Base-by-base conservation (phyloP, 352 stramenopile species). In the Phytopythium helicoides region DNA sequence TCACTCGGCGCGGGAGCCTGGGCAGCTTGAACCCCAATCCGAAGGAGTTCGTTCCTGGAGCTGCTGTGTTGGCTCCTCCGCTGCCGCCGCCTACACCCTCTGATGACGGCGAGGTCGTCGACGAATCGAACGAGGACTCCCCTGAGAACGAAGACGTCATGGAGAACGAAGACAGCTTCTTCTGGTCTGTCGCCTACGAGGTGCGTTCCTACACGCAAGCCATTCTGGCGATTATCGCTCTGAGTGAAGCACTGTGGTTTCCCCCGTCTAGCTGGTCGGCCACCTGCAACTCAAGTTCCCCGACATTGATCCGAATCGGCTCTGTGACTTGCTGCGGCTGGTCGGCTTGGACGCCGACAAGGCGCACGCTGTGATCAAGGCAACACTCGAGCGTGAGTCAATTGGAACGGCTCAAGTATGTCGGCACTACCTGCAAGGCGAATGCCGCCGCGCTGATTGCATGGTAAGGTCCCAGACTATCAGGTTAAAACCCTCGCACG, bases 231-330 rank as follows among this genome's bases (percentile, higher is more conserved):
- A 21, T 5, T 40, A 25, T 52, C 22, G 28, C n/a, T 64, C 42
- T 33, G 28, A 33, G 28, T 9, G 28, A 33, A 9, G 28, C 28
- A 33, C 28, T 33, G 49, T n/a, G 58, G 22, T 52, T 3, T 41
- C 52, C 41, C 25, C 65, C 54, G 15, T 36, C 38, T 59, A 93
- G 81, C 60, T 94, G 34, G 83, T 94, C 28, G 70, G 68, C 26
- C 83, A 94, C 50, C 66, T 94, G 61, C 81, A 89, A 56, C 71
- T 92, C 59, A 90, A 91, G 66, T 94, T 94, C 60, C 77, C 79
- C 0, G 79, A 87, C 16, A 76, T 94, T 19, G 78, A 92, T 45
- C 75, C 83, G 2, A 83, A 62, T 35, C 74, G 81, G 34, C 55
- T 94, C 46, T 87, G 81, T 52, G 81, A 94, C 51, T 53, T 94